Evolutionary conservation across 257 asterid species (phyloP), one percentile per base, ranked within the genome.

Genomic region (Voacanga thouarsii): DNA sequence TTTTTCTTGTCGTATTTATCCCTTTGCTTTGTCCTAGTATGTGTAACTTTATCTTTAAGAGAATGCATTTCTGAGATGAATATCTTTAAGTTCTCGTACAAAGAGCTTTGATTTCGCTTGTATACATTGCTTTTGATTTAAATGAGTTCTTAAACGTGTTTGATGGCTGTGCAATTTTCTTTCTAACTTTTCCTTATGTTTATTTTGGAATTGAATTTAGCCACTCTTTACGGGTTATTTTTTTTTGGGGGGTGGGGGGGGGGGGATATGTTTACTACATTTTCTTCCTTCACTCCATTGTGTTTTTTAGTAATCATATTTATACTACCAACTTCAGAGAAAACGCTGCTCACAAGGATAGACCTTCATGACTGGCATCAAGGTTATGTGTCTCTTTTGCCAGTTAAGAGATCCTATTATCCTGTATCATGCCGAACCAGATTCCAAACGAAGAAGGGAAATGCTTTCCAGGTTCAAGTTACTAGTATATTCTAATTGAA

Each of bases 381-480:
- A 73, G 82, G 83, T 75, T 75, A 57, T 64, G 50, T 72, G n/a
- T 64, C 81, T 30, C 71, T 76, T 84, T 83, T 74, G 66, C 86
- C 89, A 6, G 74, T 71, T 24, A 78, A 71, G 80, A 84, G 80
- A 61, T 87, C 57, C 43, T 76, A 76, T 76, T 69, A 78, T 80
- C 83, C 85, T 44, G 72, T 84, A 78, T 53, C 82, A 77, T 71
- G 78, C 63, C 89, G 21, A 67, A 69, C 75, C 77, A 82, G 83
- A 41, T 49, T 47, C 77, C 63, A 49, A 45, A 77, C 75, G 47
- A 68, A 28, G 86, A 87, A 87, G 77, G 82, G 63, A 65, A 84
- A 84, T 74, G 84, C 28, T 77, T 79, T 79, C 26, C 88, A 90
- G 97, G 97, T 91, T 77, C 69, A n/a, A 41, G 33, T 55, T 82